Evolutionary conservation across 371 early-diverging fungal species (phyloP).

Genomic region (Haplosporangium sp.): DNA sequence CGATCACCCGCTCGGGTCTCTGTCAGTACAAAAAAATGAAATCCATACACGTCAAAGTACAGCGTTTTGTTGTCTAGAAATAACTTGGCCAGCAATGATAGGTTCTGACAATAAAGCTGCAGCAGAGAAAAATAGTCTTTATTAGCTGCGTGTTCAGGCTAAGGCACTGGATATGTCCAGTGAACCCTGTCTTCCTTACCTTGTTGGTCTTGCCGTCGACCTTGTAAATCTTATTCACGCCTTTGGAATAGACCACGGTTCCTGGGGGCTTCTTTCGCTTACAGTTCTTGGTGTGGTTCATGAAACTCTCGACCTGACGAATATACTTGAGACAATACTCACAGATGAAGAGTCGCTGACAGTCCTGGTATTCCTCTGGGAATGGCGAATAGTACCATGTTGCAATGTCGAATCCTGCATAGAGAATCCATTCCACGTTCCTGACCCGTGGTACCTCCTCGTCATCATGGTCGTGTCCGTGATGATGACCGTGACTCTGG

Average conservation of each 20-base stretch:
- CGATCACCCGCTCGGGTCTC: conserved; percentile 63
- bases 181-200: conserved; percentile 49
- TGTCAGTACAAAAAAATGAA: conserved; percentile 96
- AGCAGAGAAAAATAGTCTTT: not conserved
- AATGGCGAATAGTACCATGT: conserved; percentile 97
- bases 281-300: conserved; percentile 60
- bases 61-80: conserved; percentile 99
- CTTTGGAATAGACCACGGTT: conserved; percentile 86
- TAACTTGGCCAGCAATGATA: conserved; percentile 93
- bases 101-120: conserved; percentile 93
- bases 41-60: conserved; percentile 98
- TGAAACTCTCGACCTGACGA: conserved; percentile 64
- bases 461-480: conserved; percentile 28
- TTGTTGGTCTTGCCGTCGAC: conserved; percentile 91
- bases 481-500: not conserved
- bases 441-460: conserved; percentile 41
- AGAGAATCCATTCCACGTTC: conserved; percentile 68
- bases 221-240: conserved; percentile 84
- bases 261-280: conserved; percentile 86
- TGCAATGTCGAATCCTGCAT: conserved; percentile 77
- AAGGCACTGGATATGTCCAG: too few species aligned
- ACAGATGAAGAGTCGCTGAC: conserved; percentile 86
- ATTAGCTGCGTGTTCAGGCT: too few species aligned
- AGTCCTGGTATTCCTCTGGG: conserved; percentile 82
- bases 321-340: conserved; percentile 89